phyloP scores from a whole-genome alignment of 2,329 filamentous ascomycete genomes.

The Trichoderma simmonsii region DNA sequence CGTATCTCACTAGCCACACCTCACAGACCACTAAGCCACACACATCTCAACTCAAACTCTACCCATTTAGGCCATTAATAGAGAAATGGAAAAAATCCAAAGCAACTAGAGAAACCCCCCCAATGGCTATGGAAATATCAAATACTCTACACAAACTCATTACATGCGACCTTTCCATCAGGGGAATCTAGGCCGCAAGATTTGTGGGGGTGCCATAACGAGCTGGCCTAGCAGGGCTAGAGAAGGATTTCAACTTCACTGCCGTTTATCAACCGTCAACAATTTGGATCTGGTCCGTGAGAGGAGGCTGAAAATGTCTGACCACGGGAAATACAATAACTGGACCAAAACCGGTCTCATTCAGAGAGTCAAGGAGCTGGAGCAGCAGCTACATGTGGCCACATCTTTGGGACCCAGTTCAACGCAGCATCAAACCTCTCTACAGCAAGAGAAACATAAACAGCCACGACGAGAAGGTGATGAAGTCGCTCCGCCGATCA shows the following conservation, averaged over 20 bases:
- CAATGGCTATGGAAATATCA: neutral
- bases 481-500: conserved; percentile 20
- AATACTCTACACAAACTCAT: neutral
- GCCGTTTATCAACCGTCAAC: conserved; percentile 18
- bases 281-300: neutral
- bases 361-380: conserved; percentile 63
- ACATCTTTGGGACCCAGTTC: neutral
- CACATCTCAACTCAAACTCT: neutral
- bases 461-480: neutral
- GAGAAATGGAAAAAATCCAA: neutral
- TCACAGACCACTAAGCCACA: neutral
- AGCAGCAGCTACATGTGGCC: conserved; percentile 56
- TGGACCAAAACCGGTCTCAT: conserved; percentile 71
- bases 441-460: neutral
- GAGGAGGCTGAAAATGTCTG: conserved; percentile 28
- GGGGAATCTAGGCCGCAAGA: conserved; percentile 26
- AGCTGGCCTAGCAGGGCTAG: conserved; percentile 16
- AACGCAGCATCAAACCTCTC: neutral
- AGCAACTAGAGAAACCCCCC: neutral
- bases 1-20: conserved; percentile 14
- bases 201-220: conserved; percentile 24
- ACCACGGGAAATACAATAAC: conserved; percentile 51
- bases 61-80: neutral
- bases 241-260: conserved; percentile 3
- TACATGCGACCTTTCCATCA: conserved; percentile 30